Base-by-base conservation (phyloP, 1,139 yeast genomes). In the Yamadazyma oceani region DNA sequence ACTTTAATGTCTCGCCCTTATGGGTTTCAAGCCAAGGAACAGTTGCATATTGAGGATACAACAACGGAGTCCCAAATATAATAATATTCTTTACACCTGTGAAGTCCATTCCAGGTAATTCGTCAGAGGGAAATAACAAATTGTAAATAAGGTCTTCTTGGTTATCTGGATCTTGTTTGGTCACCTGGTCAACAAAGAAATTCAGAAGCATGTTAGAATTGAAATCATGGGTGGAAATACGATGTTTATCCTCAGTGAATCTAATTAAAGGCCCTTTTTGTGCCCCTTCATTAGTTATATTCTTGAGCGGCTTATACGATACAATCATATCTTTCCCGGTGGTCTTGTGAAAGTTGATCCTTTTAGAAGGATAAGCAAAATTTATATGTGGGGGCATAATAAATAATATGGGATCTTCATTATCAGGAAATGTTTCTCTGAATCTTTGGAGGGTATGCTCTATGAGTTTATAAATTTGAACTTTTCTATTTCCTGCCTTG, bases 21-120 rank as follows among this genome's bases (percentile, higher is more conserved):
- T n/a, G 11, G 21, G 5, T 31, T n/a, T 22, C 14, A 3, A n/a
- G 12, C 27, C 26, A 24, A n/a, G 43, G 17, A 4, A 42, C 22
- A 17, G 51, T 46, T 5, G 64, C 64, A 13, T 50, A 37, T 36
- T 56, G 60, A 2, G 61, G 62, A 12, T 56, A 37, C 8, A 60
- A 15, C n/a, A 27, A 41, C 3, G 55, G 61, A 12, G 55, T 35
- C n/a, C 64, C 65, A 22, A 52, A 35, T 3, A 60, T 34, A 2
- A 59, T 39, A 24, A 60, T 35, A 29, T 56, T 50, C 10, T 51
- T 35, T 12, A 46, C 38, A 6, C 46, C 46, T 11, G 32, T 10
- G 4, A 51, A 28, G 7, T 43, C 44, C 13, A 41, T 35, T 0
- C 61, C 63, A 3, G 60, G 41, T 12, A 58, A 32, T 26, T 57